These are phyloP conservation scores for Penicillium silybi DNA, from an alignment of 495 filamentous ascomycete species.

Conservation along the genomic window DNA sequence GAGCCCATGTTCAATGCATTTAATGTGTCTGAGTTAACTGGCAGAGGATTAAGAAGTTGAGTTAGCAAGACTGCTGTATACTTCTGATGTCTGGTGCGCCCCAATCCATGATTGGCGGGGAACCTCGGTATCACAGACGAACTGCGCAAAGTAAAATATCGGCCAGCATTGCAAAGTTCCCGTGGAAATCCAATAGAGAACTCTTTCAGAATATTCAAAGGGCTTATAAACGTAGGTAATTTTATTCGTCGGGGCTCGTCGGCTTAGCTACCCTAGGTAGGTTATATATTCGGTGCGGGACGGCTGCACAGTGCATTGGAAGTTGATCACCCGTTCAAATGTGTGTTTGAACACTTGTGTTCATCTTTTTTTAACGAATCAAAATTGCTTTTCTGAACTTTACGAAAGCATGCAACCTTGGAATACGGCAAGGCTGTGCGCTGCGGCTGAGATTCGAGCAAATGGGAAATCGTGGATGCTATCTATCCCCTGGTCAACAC, in stretches of 20 bases:
- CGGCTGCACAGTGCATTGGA: no score
- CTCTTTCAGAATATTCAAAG: no score
- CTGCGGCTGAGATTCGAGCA: not conserved
- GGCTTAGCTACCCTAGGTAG: no score
- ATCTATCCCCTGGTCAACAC: no score
- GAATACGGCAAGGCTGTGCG: not conserved
- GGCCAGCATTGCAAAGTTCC: not conserved
- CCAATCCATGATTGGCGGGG: not conserved
- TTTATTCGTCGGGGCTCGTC: no score
- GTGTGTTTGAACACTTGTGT: no score
- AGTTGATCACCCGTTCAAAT: no score
- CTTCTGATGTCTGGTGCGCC: not conserved
- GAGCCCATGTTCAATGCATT: conserved; percentile 5
- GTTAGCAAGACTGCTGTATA: not conserved
- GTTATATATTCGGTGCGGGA: no score
- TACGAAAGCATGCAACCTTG: not conserved
- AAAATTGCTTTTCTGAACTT: not conserved
- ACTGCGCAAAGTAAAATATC: not conserved
- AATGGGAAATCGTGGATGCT: not conserved
- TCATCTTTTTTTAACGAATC: no score
- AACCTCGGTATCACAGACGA: conserved; percentile 8
- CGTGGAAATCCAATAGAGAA: no score
- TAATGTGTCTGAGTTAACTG: not conserved
- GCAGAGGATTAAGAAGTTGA: not conserved
- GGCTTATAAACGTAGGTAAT: no score